Base-by-base conservation (phyloP, 352 stramenopile genomes). In the Globisporangium paroecandrum region DNA sequence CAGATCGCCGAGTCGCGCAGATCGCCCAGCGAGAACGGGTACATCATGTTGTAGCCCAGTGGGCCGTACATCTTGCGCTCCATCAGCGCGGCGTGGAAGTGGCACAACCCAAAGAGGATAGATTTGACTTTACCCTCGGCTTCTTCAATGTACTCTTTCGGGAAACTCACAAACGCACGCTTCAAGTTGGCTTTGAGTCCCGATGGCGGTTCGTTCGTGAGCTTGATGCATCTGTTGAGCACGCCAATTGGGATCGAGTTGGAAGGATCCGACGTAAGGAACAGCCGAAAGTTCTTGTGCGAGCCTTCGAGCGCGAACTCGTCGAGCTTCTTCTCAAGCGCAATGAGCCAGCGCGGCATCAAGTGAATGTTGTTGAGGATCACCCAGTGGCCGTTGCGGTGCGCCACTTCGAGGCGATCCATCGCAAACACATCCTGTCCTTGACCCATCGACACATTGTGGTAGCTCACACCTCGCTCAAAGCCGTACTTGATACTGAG, bases 41-140 rank as follows among this genome's bases (percentile, higher is more conserved):
- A 99, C 79, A 98, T 98, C 95, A 99, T 99, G 71, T 99, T 99
- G 82, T 98, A 99, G n/a, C 97, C 97, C 64, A 98, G 93, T 15
- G 96, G 93, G 4, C 97, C 97, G 73, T 98, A 99, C 81, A 98
- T 97, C 75, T 99, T 99, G 38, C 97, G 88, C 75, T 99, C 97
- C 91, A 99, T 98, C 62, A 99, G 91, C 60, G 98, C 87, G 12
- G 96, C 95, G 73, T 99, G 97, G 77, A 99, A 99, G 79, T 98
- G 90, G 77, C 97, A 99, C 3, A 99, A 78, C 0, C 95, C 97
- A 77, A 99, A 99, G 25, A 99, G 76, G 72, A 99, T 99, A 51
- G 91, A 97, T 75, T 98, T 99, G 62, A 95, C 95, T 77, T 98
- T 98, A 46, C 82, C 90, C 71, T 99, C 97, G 2, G 85, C 86